Base-by-base conservation (phyloP, 2,329 filamentous ascomycete species). In the Colletotrichum nymphaeae region DNA sequence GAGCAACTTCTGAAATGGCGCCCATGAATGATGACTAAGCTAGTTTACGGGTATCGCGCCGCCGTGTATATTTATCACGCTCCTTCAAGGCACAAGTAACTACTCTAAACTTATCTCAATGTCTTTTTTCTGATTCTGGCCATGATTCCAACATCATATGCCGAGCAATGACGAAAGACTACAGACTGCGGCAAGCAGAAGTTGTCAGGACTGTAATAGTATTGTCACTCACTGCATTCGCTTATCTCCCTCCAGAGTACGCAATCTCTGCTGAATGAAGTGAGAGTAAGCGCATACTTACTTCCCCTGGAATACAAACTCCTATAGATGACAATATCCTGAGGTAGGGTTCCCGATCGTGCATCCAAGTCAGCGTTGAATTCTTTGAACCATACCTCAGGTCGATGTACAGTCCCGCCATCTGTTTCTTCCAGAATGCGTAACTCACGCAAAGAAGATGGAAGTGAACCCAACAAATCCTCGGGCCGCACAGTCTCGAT, bases 401-500 rank as follows among this genome's bases (percentile, higher is more conserved):
- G 11, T 14, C 16, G n/a, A 4, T n/a, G 42, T 19, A 8, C 14
- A 42, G 37, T 42, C 16, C 37, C 37, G 37, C 37, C 37, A 49
- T 22, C 4, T 19, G 19, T 49, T 49, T 22, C 42, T 49, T 49
- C 42, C 42, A 49, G 9, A 9, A 63, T 22, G 30, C 58, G 52
- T 8, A 72, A 12, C 16, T 58, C 67, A 9, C 24, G 12, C 24
- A 69, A 9, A 30, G 65, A 68, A 24, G 19, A 4, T 3, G 65
- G 69, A 7, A 72, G 49, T 11, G 28, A 58, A 28, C 49, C 37
- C 9, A 63, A 14, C 22, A 72, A 69, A 5, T 19, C 16, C 16
- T 52, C 69, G 4, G 57, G 37, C 4, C 49, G 57, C 22, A 72
- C 68, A n/a, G 49, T 72, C 16, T 42, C 57, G 9, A 72, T 28